Conservation (phyloP, 2,329 filamentous ascomycete species). For the Chrysoporthe cubensis region DNA sequence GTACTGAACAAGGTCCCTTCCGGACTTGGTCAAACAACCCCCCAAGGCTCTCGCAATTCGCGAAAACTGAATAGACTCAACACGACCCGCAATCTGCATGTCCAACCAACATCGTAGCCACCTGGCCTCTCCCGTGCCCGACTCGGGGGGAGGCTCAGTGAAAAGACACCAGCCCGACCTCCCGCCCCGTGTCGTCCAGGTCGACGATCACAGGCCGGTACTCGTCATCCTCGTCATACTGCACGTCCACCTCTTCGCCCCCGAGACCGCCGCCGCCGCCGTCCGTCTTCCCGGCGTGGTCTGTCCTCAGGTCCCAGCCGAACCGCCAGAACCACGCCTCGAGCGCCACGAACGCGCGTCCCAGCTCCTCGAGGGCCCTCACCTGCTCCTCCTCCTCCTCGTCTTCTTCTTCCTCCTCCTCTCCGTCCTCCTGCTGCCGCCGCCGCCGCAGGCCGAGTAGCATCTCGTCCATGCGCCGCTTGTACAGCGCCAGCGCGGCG, state of each 20-base stretch:
- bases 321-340: conserved; percentile 51
- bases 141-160: conserved; percentile 18
- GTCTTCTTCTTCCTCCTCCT: no score
- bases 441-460: conserved; percentile 39
- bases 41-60: neutral
- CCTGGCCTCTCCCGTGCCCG: neutral
- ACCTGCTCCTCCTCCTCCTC: no score
- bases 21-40: neutral
- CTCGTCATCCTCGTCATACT: conserved; percentile 53
- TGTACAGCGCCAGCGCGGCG: conserved; percentile 57
- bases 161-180: conserved; percentile 58
- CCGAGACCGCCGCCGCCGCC: conserved; percentile 41
- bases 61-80: neutral
- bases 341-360: conserved; percentile 53
- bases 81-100: neutral
- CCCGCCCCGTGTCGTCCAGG: conserved; percentile 55
- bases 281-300: conserved; percentile 57
- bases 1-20: neutral
- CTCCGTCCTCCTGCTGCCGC: conserved; percentile 32
- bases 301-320: conserved; percentile 59
- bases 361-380: conserved; percentile 47
- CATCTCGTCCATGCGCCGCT: conserved; percentile 54
- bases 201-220: conserved; percentile 58
- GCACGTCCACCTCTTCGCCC: conserved; percentile 40
- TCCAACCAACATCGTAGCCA: neutral